Evolutionary conservation across 73 alveolate species (phyloP), one percentile per base, ranked within the genome.

Genomic region (Effrenium voratum): DNA sequence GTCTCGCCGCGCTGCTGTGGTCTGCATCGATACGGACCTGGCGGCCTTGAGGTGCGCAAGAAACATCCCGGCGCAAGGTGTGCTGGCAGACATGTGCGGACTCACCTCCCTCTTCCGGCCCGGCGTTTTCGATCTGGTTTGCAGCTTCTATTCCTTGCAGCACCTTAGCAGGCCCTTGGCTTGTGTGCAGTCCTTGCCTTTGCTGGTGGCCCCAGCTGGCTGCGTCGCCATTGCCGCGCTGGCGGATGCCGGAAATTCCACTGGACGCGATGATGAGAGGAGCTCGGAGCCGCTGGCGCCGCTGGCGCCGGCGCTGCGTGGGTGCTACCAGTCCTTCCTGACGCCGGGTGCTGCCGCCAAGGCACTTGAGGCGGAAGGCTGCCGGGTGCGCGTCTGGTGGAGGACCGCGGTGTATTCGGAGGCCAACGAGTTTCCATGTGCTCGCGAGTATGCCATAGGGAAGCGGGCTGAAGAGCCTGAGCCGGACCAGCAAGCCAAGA

Each of bases 251-350:
- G n/a, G n/a, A n/a, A n/a, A n/a, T n/a, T n/a, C n/a, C n/a, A n/a
- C n/a, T n/a, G n/a, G n/a, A n/a, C n/a, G n/a, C n/a, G n/a, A n/a
- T n/a, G n/a, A n/a, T n/a, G n/a, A n/a, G n/a, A n/a, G n/a, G n/a
- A n/a, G n/a, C n/a, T n/a, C n/a, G n/a, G n/a, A n/a, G n/a, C n/a
- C n/a, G n/a, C n/a, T n/a, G n/a, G n/a, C n/a, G n/a, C n/a, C n/a
- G n/a, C n/a, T n/a, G n/a, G n/a, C n/a, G n/a, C n/a, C n/a, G n/a
- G n/a, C n/a, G n/a, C n/a, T n/a, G n/a, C n/a, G n/a, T n/a, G n/a
- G n/a, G n/a, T n/a, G n/a, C n/a, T n/a, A n/a, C n/a, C n/a, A n/a
- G 63, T 82, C 92, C 50, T 82, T 82, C 92, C 16, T 82, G 73
- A 24, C 34, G 49, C 92, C 75, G 3, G 92, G 92, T 0, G 92